phyloP scores from a whole-genome alignment of 2,329 filamentous ascomycete genomes.

The Phialemoniopsis sp. region DNA sequence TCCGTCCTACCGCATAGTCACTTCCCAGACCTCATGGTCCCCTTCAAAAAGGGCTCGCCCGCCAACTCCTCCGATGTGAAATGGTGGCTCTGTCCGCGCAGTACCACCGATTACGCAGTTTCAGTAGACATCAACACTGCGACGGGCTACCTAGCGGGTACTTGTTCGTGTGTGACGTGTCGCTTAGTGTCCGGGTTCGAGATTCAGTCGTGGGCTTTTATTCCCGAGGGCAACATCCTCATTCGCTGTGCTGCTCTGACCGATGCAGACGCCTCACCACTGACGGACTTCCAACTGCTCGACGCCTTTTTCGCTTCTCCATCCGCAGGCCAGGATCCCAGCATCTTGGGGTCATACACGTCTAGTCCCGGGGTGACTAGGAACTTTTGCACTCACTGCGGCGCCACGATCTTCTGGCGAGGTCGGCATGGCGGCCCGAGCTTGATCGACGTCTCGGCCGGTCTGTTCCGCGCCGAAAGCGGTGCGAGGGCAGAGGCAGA shows the following conservation, averaged over 20 bases:
- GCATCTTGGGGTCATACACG: constrained; percentile 18
- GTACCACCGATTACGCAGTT: constrained; percentile 10
- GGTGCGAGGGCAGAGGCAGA: constrained; percentile 32
- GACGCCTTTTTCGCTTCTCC: too few species aligned
- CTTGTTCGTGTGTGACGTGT: constrained; percentile 60
- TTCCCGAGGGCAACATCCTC: constrained; percentile 53
- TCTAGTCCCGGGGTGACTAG: constrained; percentile 56
- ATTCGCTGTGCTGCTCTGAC: constrained; percentile 17
- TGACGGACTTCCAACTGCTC: constrained; percentile 53
- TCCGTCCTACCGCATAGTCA: constrained; percentile 40
- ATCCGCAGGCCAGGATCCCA: constrained; percentile 3
- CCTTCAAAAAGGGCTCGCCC: constrained; percentile 32
- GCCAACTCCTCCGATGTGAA: constrained; percentile 44
- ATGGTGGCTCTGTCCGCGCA: constrained; percentile 48
- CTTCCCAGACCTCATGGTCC: constrained; percentile 49
- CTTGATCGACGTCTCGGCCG: constrained; percentile 61
- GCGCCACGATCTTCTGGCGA: constrained; percentile 49
- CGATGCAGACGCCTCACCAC: background rate
- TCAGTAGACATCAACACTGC: background rate
- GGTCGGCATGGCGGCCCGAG: constrained; percentile 40
- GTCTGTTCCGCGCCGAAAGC: constrained; percentile 40
- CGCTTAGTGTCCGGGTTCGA: constrained; percentile 58
- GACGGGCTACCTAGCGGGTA: constrained; percentile 47
- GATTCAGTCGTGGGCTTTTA: constrained; percentile 62
- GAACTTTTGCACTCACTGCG: constrained; percentile 27